Evolutionary conservation across 2,329 filamentous ascomycete genomes (phyloP), one percentile per base, ranked within the genome.

Genomic region (Pseudocercospora eumusae): DNA sequence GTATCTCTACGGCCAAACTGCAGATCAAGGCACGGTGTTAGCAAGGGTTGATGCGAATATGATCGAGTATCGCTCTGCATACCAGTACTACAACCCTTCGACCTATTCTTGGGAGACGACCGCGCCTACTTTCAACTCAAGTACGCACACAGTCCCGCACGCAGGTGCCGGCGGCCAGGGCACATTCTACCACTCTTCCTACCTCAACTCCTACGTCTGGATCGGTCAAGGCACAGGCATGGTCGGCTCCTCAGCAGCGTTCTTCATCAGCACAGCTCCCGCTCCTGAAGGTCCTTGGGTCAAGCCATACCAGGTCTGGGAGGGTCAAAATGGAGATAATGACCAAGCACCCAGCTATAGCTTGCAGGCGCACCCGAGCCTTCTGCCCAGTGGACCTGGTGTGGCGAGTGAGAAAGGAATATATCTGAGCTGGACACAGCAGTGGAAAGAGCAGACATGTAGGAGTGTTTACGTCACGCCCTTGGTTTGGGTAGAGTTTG

Each of bases 261-360:
- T 70, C 63, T 70, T 64, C 40, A 69, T 71, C 57, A 68, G 66
- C 21, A 73, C 73, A 8, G 67, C 73, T 13, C 69, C 71, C 1
- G 57, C 66, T 4, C 70, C 71, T 0, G 68, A 74, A 53, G 73
- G 73, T 1, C 73, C 72, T 1, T 75, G 73, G 73, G 64, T 62
- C 10, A 56, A 68, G 18, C 69, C 71, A 9, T 54, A 57, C 11
- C 10, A 52, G 33, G 27, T 71, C 13, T 71, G 64, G 40, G 31
- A 40, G 10, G 69, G 69, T 4, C 49, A 66, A 47, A 56, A 58
- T 40, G 69, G 69, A 3, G 67, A 66, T 50, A 18, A 62, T 49
- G 31, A 36, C 1, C 54, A 66, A 23, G 64, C 52, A 13, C 56
- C 55, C 0, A 63, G 52, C 3, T 70, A 70, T 52, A 59, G 62